phyloP scores from a whole-genome alignment of 2,329 filamentous ascomycete species.

The Colletotrichum incanum region DNA sequence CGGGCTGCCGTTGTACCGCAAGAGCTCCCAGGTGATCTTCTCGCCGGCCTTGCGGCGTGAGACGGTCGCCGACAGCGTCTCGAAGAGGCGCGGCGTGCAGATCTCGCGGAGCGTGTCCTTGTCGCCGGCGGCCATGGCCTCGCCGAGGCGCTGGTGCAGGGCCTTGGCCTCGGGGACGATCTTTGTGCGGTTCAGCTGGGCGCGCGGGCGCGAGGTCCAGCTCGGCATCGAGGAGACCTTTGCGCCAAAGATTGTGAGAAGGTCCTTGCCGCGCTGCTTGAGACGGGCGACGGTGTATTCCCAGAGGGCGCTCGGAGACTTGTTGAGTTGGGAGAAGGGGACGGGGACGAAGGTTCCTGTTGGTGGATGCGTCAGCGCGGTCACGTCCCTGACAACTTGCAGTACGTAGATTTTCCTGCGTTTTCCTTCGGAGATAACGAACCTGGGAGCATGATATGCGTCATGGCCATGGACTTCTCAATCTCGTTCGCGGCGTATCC shows the following conservation, averaged over 20 bases:
- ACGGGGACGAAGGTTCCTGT: constrained; percentile 66
- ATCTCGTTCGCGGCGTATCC: constrained; percentile 18
- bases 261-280: constrained; percentile 55
- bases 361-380: neutral
- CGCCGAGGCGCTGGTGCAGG: constrained; percentile 74
- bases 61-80: constrained; percentile 68
- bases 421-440: neutral
- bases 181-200: constrained; percentile 59
- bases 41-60: constrained; percentile 64
- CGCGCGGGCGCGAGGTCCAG: constrained; percentile 59
- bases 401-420: neutral
- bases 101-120: constrained; percentile 64
- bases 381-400: neutral
- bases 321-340: constrained; percentile 55
- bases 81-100: constrained; percentile 68
- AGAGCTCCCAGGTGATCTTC: constrained; percentile 68
- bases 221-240: constrained; percentile 63
- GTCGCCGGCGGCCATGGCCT: constrained; percentile 74
- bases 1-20: constrained; percentile 66
- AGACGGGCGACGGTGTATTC: constrained; percentile 57
- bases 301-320: constrained; percentile 48
- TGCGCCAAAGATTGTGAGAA: constrained; percentile 54
- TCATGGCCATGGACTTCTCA: constrained; percentile 15
- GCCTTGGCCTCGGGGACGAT: constrained; percentile 69
- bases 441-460: constrained; percentile 35